phyloP scores from a whole-genome alignment of 2,329 filamentous ascomycete genomes.

The Pseudocercospora cruenta region DNA sequence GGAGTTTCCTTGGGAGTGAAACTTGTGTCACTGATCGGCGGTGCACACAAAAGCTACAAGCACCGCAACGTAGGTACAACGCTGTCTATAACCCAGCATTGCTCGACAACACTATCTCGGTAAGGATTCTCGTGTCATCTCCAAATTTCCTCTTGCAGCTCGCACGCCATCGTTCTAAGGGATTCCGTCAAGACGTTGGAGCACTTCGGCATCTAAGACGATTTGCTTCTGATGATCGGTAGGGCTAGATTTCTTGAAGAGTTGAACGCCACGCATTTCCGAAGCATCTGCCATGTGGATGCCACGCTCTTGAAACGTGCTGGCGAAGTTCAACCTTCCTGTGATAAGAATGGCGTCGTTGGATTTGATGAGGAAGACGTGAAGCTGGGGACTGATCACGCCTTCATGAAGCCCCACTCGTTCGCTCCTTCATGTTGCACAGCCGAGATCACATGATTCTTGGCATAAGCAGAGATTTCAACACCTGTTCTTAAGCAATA shows the following conservation, averaged over 20 bases:
- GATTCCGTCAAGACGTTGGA: constrained; percentile 11
- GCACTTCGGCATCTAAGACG: neutral
- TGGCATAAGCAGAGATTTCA: too few species aligned
- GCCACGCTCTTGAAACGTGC: constrained; percentile 14
- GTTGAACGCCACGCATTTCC: constrained; percentile 9
- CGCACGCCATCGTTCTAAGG: constrained; percentile 21
- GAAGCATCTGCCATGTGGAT: constrained; percentile 21
- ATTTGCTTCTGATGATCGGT: constrained; percentile 6
- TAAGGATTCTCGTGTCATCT: neutral
- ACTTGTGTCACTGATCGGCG: neutral
- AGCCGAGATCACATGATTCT: too few species aligned
- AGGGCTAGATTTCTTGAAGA: neutral
- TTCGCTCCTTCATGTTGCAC: too few species aligned
- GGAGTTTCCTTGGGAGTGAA: neutral
- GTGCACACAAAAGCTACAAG: neutral
- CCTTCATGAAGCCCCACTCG: constrained; percentile 13
- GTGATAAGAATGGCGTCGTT: constrained; percentile 1
- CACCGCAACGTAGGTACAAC: neutral
- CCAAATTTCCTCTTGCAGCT: constrained; percentile 1
- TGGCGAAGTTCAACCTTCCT: constrained; percentile 6
- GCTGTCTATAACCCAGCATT: neutral
- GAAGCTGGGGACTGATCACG: constrained; percentile 14
- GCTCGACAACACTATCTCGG: neutral
- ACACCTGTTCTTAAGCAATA: too few species aligned
- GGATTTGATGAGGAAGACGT: constrained; percentile 10